Base-by-base conservation (phyloP, 2,329 filamentous ascomycete species). In the Colletotrichum limetticola region DNA sequence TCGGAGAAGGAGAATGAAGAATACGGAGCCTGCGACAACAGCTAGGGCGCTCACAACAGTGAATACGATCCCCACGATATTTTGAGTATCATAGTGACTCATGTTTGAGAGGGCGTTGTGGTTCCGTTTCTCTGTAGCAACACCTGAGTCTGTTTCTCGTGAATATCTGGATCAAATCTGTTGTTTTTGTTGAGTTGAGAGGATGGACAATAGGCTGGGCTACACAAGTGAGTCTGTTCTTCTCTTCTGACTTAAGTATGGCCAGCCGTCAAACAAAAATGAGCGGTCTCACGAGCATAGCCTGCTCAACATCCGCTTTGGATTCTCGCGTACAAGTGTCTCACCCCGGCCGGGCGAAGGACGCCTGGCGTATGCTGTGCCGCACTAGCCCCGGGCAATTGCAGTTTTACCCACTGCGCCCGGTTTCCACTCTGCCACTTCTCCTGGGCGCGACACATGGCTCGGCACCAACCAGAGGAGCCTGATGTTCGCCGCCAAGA, bases 1-100 rank as follows among this genome's bases (percentile, higher is more conserved):
- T 53, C 77, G 78, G 14, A 78, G 53, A 12, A 78, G 63, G 28
- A 67, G 75, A 35, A 78, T 67, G 72, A 78, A 75, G 30, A 80
- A 46, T 16, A 76, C 37, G 12, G 76, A 1, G 6, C 76, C 66
- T 1, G 78, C 74, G 2, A 78, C 22, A 35, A 55, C 74, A 26
- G 68, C 73, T 7, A 76, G 12, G 3, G 72, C 32, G 9, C 76
- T 64, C 46, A 81, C 62, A 1, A 69, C 74, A 28, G 37, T 59
- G 3, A 65, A 72, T 7, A 74, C 74, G 32, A 79, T 35, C 26
- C 26, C n/a, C 6, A 30, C 3, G n/a, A 46, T 22, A 22, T 4
- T 22, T 11, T 49, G 42, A n/a, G 19, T 2, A n/a, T 49, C 42
- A 19, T n/a, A n/a, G 42, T 49, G 5, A 49, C 19, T 2, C 42